Conservation (phyloP, 75 land plant genomes). For the Larix kaempferi region DNA sequence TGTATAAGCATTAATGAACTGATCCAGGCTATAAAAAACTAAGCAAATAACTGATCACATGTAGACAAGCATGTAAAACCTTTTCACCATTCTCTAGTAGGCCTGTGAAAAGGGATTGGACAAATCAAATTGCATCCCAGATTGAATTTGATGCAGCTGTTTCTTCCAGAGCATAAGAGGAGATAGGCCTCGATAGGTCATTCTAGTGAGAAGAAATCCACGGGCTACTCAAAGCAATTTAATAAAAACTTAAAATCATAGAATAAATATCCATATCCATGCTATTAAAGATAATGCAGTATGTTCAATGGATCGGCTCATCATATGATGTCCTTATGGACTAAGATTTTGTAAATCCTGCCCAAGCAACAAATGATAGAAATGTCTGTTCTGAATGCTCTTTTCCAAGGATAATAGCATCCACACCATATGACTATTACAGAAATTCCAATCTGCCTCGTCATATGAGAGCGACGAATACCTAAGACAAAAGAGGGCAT, state of each 20-base stretch:
- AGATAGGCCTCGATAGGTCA: background rate
- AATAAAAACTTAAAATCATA: background rate
- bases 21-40: background rate
- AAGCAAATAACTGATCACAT: background rate
- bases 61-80: background rate
- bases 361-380: background rate
- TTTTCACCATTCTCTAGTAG: background rate
- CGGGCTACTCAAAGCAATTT: background rate
- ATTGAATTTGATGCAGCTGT: background rate
- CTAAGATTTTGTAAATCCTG: too few species aligned
- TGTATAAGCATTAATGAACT: background rate
- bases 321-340: too few species aligned
- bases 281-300: too few species aligned
- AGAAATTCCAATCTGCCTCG: too few species aligned
- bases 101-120: background rate
- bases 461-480: too few species aligned
- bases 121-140: background rate
- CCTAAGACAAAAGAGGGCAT: too few species aligned
- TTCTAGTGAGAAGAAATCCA: background rate
- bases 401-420: too few species aligned
- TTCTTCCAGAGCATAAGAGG: background rate
- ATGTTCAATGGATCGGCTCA: too few species aligned
- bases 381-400: too few species aligned
- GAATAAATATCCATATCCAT: background rate
- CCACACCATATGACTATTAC: too few species aligned